phyloP scores from a whole-genome alignment of 208 protist species.

The Acanthamoeba healyi region DNA sequence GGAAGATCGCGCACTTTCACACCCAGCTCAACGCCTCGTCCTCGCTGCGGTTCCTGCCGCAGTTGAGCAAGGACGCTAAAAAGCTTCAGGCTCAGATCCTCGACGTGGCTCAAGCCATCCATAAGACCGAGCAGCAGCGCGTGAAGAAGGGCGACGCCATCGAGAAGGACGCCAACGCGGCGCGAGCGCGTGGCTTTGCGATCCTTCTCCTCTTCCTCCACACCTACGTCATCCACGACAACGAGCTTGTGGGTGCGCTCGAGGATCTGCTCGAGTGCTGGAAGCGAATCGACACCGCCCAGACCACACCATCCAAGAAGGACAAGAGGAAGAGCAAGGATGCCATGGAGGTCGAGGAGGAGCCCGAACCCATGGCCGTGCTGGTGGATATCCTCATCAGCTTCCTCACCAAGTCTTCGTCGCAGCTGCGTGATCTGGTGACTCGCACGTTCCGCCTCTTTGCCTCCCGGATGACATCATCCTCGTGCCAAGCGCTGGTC shows the following conservation, averaged over 20 bases:
- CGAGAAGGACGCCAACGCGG: constrained; percentile 35
- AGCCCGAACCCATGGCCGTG: constrained; percentile 74
- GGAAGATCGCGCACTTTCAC: constrained; percentile 65
- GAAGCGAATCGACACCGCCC: not conserved
- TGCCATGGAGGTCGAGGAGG: constrained; percentile 64
- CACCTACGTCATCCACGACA: constrained; percentile 48
- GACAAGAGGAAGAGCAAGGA: constrained; percentile 1
- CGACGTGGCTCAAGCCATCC: constrained; percentile 49
- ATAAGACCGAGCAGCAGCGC: constrained; percentile 21
- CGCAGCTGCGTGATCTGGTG: constrained; percentile 62
- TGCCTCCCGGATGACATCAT: constrained; percentile 1
- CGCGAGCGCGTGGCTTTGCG: constrained; percentile 11
- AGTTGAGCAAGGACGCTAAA: constrained; percentile 25
- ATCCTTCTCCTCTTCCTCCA: constrained; percentile 63
- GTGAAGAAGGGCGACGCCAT: constrained; percentile 6
- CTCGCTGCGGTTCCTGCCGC: constrained; percentile 27
- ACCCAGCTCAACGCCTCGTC: not conserved
- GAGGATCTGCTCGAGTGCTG: constrained; percentile 73
- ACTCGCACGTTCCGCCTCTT: constrained; percentile 61
- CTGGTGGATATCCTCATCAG: constrained; percentile 75
- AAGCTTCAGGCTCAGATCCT: constrained; percentile 21
- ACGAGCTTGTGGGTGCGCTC: constrained; percentile 20
- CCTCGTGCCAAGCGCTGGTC: constrained; percentile 40
- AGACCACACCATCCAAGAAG: not conserved
- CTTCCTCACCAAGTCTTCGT: constrained; percentile 71